Conservation (phyloP, 148 eudicot species). For the Agrostemma githago region DNA sequence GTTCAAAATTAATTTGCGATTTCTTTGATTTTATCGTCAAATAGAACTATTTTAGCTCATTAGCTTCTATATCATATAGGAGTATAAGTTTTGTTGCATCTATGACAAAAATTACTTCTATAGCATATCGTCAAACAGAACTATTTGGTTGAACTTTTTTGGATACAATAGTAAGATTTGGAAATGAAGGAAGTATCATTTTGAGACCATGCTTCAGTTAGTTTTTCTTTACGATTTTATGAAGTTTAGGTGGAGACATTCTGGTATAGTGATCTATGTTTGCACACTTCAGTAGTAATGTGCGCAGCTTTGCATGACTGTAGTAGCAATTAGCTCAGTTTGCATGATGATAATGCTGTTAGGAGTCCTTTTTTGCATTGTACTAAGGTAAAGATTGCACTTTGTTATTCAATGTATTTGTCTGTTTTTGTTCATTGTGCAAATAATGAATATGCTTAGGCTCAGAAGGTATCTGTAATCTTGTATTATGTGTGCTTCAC, state of each 20-base stretch:
- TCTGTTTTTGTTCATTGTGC: background rate
- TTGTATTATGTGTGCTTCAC: background rate
- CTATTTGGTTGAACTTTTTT: background rate
- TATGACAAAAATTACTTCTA: background rate
- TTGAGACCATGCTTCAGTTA: background rate
- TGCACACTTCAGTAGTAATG: background rate
- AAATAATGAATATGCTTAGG: background rate
- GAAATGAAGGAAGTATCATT: background rate
- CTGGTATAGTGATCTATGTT: background rate
- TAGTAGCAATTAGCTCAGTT: constrained; percentile 3
- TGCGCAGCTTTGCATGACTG: background rate
- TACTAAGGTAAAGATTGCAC: background rate
- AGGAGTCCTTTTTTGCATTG: background rate
- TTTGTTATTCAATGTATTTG: background rate
- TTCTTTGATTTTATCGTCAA: background rate
- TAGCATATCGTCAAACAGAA: background rate
- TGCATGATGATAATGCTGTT: constrained; percentile 2
- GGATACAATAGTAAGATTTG: background rate
- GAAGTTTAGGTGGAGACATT: constrained; percentile 2
- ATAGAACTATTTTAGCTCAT: background rate
- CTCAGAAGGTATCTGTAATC: background rate
- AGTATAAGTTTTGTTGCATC: background rate
- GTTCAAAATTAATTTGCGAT: background rate
- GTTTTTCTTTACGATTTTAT: background rate
- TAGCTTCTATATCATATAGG: background rate